Base-by-base conservation (phyloP, 768 basidiomycete species). In the Holtermannia corniformis region DNA sequence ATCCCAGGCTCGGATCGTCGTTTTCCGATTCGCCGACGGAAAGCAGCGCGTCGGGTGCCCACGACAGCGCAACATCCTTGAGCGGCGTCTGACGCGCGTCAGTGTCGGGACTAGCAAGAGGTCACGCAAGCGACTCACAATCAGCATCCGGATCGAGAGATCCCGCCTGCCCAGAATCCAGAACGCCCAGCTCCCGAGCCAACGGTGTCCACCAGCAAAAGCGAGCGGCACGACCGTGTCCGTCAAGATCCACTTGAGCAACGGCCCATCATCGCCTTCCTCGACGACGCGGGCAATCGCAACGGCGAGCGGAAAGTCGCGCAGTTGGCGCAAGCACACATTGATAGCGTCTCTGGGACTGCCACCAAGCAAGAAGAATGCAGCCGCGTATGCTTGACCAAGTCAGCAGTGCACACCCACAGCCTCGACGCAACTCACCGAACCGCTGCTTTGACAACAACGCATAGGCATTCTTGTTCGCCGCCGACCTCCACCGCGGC, bases 131-230 rank as follows among this genome's bases (percentile, higher is more conserved):
- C 26, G 26, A 74, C 85, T 65, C 69, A 92, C 93, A 64, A 96
- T 74, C 19, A 99, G 77, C 25, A 93, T 82, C 45, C 87, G 80
- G n/a, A 95, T 88, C 2, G 90, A 84, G 14, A 95, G 67, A 74
- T 96, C 92, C 48, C 87, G 77, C 42, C 89, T 77, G 56, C 84
- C 82, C n/a, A 96, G 76, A 50, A 87, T 74, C 92, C 95, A 97
- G 72, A 93, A 93, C 1, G 87, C 88, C 95, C 92, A 99, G 56
- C 86, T 90, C 20, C 82, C 87, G 12, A 97, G 74, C 86, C 88
- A 97, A 40, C 93, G 78, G 68, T 96, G 92, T 1, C 92, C 95
- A 42, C 84, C 79, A 47, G 76, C 76, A 70, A 96, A 89, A 0
- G 93, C 92, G 7, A 78, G 78, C 1, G 92, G 92, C 5, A 96